These are phyloP conservation scores for Rubroboletus pulcherrimus DNA, from an alignment of 768 basidiomycete species.

Conservation along the genomic window DNA sequence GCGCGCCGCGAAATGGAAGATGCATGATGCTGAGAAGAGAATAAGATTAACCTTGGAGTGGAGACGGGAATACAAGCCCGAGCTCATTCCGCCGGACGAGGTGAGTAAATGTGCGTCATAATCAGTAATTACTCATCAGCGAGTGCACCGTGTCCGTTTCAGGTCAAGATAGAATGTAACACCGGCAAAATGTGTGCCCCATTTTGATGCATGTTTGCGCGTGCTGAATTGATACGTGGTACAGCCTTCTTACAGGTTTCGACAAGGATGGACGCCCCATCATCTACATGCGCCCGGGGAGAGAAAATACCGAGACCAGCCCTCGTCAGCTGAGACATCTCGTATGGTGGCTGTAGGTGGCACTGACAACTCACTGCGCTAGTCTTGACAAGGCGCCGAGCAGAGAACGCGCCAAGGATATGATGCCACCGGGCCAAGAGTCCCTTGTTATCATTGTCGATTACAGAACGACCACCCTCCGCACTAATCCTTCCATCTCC, in stretches of 20 bases:
- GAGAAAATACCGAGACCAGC: conserved; percentile 77
- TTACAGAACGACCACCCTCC: conserved; percentile 77
- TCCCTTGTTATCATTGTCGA: conserved; percentile 81
- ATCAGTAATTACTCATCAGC: conserved; percentile 2
- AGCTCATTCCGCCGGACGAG: conserved; percentile 78
- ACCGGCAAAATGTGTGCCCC: conserved; percentile 80
- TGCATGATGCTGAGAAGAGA: conserved; percentile 71
- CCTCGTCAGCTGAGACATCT: conserved; percentile 81
- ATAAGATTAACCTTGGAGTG: conserved; percentile 79
- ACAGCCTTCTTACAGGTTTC: conserved; percentile 77
- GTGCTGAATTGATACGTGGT: not conserved
- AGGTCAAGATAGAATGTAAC: conserved; percentile 72
- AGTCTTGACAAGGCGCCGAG: conserved; percentile 6
- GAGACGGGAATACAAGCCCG: conserved; percentile 82
- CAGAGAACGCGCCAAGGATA: conserved; percentile 85
- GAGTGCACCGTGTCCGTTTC: not conserved
- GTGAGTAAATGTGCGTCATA: conserved; percentile 26
- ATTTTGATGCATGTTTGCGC: not conserved
- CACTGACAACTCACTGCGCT: not conserved
- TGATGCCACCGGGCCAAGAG: conserved; percentile 84
- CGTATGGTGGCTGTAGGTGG: conserved; percentile 77
- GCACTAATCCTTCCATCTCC: conserved; percentile 80
- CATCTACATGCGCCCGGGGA: conserved; percentile 83
- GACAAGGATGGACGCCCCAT: conserved; percentile 86
- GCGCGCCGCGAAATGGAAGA: conserved; percentile 82